Percentiles rank a stretch among this genome's conserved stretches.
Conservation (phyloP, 441 rosid genomes). For the Metrosideros polymorpha region DNA sequence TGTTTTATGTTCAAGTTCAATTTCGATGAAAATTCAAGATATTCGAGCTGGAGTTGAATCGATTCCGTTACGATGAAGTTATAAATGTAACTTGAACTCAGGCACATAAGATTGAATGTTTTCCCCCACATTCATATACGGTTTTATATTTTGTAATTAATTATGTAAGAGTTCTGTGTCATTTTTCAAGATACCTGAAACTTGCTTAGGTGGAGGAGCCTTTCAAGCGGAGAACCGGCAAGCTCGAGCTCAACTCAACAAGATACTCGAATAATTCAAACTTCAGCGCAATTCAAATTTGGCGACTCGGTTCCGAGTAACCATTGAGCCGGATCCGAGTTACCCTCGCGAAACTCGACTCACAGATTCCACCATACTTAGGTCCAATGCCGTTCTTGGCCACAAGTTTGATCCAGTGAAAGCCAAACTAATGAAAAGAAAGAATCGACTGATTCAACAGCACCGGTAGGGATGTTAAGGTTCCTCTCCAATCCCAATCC, state of each 20-base stretch:
- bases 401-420: not conserved
- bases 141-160: too few species aligned
- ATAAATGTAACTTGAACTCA: not conserved
- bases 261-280: too few species aligned
- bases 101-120: too few species aligned
- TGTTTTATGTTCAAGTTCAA: not conserved
- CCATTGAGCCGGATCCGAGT: not conserved
- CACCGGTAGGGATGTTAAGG: not conserved
- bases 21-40: too few species aligned
- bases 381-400: not conserved
- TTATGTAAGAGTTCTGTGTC: too few species aligned
- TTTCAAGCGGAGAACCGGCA: not conserved
- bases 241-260: not conserved
- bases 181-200: too few species aligned
- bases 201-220: not conserved
- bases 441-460: not conserved
- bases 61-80: not conserved
- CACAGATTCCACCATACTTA: not conserved
- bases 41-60: not conserved
- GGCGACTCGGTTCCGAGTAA: fast-evolving
- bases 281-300: too few species aligned
- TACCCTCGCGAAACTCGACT: not conserved
- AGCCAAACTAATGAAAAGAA: not conserved
- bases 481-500: too few species aligned
- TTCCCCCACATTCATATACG: not conserved